Conservation (phyloP, 768 basidiomycete genomes). For the Boletus tomentosulus region DNA sequence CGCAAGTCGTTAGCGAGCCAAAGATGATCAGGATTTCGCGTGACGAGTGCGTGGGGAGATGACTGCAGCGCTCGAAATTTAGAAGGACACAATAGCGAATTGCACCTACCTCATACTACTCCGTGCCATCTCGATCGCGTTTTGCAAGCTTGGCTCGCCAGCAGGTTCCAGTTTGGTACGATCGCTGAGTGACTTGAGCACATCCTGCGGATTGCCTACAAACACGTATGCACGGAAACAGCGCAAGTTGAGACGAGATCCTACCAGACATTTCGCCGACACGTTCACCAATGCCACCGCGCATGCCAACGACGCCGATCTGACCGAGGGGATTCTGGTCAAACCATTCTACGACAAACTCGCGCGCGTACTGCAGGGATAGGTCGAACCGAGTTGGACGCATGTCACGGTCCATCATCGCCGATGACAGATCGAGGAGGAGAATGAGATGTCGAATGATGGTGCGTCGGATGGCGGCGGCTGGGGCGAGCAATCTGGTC, state of each 20-base stretch:
- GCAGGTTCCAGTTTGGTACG: conserved; percentile 84
- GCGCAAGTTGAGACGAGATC: conserved; percentile 14
- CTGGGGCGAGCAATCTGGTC: conserved; percentile 72
- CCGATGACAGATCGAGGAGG: conserved; percentile 83
- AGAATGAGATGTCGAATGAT: conserved; percentile 96
- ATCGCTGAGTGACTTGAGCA: conserved; percentile 80
- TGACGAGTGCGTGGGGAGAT: conserved; percentile 96
- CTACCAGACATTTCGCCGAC: conserved; percentile 90
- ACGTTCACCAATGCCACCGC: conserved; percentile 86
- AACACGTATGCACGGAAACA: conserved; percentile 5
- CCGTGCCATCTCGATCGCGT: conserved; percentile 94
- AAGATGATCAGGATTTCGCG: conserved; percentile 93
- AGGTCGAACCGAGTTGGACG: conserved; percentile 92
- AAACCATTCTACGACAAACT: conserved; percentile 96
- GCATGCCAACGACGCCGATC: conserved; percentile 91
- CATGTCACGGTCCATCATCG: conserved; percentile 97
- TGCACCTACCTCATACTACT: conserved; percentile 78
- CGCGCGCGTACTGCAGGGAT: conserved; percentile 83
- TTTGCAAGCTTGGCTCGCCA: conserved; percentile 95
- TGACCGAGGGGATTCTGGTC: conserved; percentile 99
- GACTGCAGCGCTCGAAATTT: conserved; percentile 45
- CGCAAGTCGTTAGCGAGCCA: conserved; percentile 93
- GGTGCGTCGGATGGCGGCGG: conserved; percentile 83
- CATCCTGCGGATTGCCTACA: conserved; percentile 92
- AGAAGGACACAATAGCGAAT: neutral